A percentile compares a stretch with the other conserved stretches of the same genome.
phyloP scores from a whole-genome alignment of 2,329 filamentous ascomycete species.

The Ustulina deusta region DNA sequence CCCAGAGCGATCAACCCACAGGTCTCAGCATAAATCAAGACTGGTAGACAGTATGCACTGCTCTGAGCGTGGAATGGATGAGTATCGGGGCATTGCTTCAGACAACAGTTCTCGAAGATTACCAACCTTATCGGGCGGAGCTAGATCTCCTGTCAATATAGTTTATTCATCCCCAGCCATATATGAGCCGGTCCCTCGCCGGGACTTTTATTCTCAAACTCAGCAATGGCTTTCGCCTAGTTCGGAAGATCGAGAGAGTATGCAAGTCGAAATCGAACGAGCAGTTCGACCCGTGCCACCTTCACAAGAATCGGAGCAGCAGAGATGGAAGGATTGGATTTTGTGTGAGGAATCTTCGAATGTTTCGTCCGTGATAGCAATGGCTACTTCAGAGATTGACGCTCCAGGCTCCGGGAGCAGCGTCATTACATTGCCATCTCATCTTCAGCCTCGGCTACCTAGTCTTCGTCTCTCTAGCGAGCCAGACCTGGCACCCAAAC shows the following conservation, averaged over 20 bases:
- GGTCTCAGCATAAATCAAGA: not conserved
- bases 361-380: constrained; percentile 1
- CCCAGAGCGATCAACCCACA: constrained; percentile 8
- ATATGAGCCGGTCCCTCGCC: constrained; percentile 45
- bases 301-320: constrained; percentile 43
- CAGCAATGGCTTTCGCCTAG: constrained; percentile 46
- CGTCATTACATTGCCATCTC: constrained; percentile 40
- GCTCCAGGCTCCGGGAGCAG: constrained; percentile 25
- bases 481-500: not conserved
- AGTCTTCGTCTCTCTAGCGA: constrained; percentile 43
- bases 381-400: constrained; percentile 3
- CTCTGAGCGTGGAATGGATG: not conserved
- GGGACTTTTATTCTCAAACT: constrained; percentile 39
- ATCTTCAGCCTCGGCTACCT: constrained; percentile 42
- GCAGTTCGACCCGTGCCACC: constrained; percentile 36
- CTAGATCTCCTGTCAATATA: constrained; percentile 43
- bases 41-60: not conserved
- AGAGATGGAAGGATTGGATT: constrained; percentile 42
- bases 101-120: not conserved
- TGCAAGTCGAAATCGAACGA: constrained; percentile 47
- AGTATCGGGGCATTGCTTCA: not conserved
- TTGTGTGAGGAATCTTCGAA: constrained; percentile 27
- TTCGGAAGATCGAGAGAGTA: constrained; percentile 43
- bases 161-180: constrained; percentile 45
- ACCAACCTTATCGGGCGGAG: not conserved